Evolutionary conservation across 169 alveolate species (phyloP).

Genomic region (Plasmodium coatneyi): DNA sequence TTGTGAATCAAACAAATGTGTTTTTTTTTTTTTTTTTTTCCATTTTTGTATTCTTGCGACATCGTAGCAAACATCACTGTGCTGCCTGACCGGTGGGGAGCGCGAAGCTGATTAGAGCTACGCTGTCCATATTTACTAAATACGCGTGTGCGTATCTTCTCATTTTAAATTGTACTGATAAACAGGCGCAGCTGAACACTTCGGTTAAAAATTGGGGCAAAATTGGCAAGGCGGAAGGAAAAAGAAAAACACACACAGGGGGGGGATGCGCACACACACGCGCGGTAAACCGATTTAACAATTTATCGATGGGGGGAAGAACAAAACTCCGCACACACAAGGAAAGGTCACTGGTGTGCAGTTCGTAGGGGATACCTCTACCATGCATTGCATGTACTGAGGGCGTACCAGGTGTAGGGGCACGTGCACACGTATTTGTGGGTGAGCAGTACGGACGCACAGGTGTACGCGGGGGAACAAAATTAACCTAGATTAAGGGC

Average conservation of each 20-base stretch:
- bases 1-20: neutral
- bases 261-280: neutral
- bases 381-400: neutral
- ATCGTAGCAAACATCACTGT: neutral
- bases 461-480: neutral
- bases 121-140: neutral
- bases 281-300: conserved; percentile 2
- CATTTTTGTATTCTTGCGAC: neutral
- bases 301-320: neutral
- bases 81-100: neutral
- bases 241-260: neutral
- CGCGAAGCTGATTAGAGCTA: neutral
- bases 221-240: neutral
- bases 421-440: neutral
- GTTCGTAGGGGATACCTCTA: neutral
- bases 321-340: neutral
- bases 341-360: neutral
- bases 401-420: neutral
- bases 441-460: neutral
- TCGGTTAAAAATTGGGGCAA: neutral
- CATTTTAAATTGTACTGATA: neutral
- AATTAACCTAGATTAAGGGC: neutral
- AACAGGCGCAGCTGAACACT: neutral
- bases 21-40: neutral
- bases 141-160: neutral